A percentile compares a stretch with the other conserved stretches of the same genome.
Evolutionary conservation across 2,329 filamentous ascomycete genomes (phyloP).

Genomic region (Alternaria sp.): DNA sequence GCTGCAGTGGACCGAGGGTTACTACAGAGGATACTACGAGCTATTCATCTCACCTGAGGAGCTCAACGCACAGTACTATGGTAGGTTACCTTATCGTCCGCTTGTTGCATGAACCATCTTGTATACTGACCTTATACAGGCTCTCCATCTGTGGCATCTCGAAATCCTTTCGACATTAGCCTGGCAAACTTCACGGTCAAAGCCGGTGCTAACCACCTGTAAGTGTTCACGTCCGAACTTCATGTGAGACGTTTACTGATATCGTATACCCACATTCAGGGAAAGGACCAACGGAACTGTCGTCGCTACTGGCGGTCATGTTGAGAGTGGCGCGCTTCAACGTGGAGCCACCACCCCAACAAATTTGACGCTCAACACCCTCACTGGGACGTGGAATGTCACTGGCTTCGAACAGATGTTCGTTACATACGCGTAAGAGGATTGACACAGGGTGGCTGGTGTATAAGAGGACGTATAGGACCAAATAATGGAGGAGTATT

Average conservation of each 20-base stretch:
- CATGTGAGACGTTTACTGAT: too few species aligned
- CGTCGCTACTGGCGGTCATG: constrained; percentile 54
- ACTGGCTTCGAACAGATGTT: constrained; percentile 39
- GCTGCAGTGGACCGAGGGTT: constrained; percentile 75
- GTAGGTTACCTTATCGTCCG: constrained; percentile 41
- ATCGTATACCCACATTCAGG: too few species aligned
- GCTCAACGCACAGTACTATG: constrained; percentile 69
- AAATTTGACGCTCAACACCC: constrained; percentile 44
- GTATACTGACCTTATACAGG: constrained; percentile 21
- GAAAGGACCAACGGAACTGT: constrained; percentile 45
- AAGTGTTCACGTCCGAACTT: too few species aligned
- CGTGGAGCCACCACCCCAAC: constrained; percentile 47
- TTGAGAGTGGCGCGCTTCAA: constrained; percentile 62
- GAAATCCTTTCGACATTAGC: constrained; percentile 69
- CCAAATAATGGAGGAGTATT: background rate
- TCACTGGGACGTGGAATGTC: constrained; percentile 41
- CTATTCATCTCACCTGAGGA: constrained; percentile 63
- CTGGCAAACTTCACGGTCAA: constrained; percentile 74
- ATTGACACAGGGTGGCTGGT: background rate
- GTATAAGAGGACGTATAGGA: background rate
- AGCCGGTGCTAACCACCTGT: constrained; percentile 65
- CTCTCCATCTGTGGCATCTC: constrained; percentile 63
- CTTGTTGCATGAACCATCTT: background rate
- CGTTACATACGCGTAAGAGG: constrained; percentile 38
- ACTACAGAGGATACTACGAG: constrained; percentile 76